Conservation (phyloP, 768 basidiomycete genomes). For the Tylopilus sp. region DNA sequence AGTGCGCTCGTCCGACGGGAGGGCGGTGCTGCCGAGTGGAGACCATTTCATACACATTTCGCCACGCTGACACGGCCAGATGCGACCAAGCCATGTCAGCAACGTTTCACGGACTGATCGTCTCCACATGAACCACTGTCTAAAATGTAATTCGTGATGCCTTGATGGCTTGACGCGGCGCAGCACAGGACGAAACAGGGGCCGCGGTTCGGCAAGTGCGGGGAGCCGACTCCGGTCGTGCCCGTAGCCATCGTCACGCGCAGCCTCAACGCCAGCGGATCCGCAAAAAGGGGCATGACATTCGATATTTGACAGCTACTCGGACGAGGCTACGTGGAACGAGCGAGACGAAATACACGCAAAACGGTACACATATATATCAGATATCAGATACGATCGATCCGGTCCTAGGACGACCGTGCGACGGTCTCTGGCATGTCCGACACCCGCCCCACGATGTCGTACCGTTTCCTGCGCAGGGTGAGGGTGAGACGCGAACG, state of each 20-base stretch:
- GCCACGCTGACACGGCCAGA: constrained; percentile 4
- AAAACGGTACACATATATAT: no score
- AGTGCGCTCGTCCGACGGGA: not conserved
- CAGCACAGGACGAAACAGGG: not conserved
- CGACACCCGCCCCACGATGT: constrained; percentile 73
- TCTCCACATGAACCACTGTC: not conserved
- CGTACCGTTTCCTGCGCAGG: constrained; percentile 71
- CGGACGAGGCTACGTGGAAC: no score
- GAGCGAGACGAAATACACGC: no score
- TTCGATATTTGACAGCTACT: not conserved
- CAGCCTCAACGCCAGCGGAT: no score
- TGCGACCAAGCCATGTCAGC: not conserved
- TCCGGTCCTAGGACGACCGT: not conserved
- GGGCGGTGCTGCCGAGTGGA: not conserved
- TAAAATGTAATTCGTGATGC: not conserved
- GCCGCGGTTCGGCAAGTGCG: not conserved
- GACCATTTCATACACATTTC: no score
- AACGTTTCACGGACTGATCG: not conserved
- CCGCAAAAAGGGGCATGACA: no score
- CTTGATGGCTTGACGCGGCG: not conserved
- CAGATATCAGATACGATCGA: no score
- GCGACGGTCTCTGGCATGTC: constrained; percentile 45
- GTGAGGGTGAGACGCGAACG: not conserved
- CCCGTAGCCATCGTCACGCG: not conserved
- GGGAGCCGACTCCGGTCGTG: not conserved